A percentile compares a stretch with the other conserved stretches of the same genome.
Evolutionary conservation across 495 filamentous ascomycete genomes (phyloP).

Genomic region (Aspergillus affinis): DNA sequence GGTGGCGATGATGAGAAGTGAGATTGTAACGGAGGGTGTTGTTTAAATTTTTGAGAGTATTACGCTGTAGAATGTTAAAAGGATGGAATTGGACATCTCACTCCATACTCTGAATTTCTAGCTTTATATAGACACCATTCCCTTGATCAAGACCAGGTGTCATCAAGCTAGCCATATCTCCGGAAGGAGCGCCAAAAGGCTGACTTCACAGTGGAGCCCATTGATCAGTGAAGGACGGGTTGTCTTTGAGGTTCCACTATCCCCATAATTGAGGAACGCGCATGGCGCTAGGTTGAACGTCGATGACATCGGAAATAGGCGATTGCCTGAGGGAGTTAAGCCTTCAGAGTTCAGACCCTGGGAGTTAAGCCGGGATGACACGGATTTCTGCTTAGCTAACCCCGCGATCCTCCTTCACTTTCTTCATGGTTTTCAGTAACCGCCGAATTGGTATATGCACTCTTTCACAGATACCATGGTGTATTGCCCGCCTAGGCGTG

Average conservation of each 20-base stretch:
- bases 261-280: too few relatives aligned
- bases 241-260: too few relatives aligned
- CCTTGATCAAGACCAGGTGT: neutral
- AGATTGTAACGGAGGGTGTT: neutral
- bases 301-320: neutral
- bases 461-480: too few relatives aligned
- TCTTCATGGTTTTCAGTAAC: too few relatives aligned
- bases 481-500: too few relatives aligned
- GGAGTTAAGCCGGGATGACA: neutral
- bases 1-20: conserved; percentile 2
- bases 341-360: neutral
- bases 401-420: too few relatives aligned
- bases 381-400: too few relatives aligned
- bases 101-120: neutral
- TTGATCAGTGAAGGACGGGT: too few relatives aligned
- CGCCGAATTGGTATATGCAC: too few relatives aligned
- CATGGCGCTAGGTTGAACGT: neutral
- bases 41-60: neutral
- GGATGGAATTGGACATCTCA: neutral
- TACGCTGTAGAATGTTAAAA: neutral
- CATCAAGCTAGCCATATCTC: neutral
- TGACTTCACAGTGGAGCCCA: neutral
- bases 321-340: neutral
- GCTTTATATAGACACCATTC: neutral
- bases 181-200: neutral